Evolutionary conservation across 2,329 filamentous ascomycete genomes (phyloP).

Genomic region (Apiospora sp.): DNA sequence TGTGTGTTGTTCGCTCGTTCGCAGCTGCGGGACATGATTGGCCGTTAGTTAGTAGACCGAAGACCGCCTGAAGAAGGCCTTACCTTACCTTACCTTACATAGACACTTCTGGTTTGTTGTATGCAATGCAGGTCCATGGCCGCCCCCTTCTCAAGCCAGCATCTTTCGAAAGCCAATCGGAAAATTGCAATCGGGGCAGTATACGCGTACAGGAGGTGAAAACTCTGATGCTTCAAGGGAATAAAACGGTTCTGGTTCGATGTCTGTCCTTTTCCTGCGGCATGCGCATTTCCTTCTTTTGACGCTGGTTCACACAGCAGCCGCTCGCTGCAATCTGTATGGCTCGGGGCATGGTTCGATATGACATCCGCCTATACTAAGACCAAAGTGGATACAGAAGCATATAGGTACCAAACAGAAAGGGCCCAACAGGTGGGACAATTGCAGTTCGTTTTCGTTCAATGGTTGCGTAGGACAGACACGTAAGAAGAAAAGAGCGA

Average conservation of each 20-base stretch:
- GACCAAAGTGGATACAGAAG: neutral
- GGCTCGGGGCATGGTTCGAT: neutral
- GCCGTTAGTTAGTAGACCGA: neutral
- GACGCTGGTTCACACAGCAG: neutral
- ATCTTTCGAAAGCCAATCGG: slow-evolving; percentile 2
- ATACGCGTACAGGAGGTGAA: slow-evolving; percentile 7
- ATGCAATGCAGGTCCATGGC: slow-evolving; percentile 14
- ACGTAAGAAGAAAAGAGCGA: neutral
- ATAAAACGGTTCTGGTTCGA: neutral
- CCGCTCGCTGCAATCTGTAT: neutral
- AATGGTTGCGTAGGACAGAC: neutral
- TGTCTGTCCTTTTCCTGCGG: neutral
- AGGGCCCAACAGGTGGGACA: neutral
- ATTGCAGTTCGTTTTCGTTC: neutral
- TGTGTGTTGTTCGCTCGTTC: neutral
- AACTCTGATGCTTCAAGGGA: neutral
- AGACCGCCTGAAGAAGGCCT: neutral
- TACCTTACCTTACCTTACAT: neutral
- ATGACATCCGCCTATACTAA: neutral
- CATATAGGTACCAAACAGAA: neutral
- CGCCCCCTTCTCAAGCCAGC: neutral
- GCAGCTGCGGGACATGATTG: neutral
- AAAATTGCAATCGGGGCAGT: slow-evolving; percentile 3
- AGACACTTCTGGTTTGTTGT: neutral
- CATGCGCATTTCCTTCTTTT: neutral